Conservation (phyloP, 2,329 filamentous ascomycete genomes). For the Tothia fuscella region DNA sequence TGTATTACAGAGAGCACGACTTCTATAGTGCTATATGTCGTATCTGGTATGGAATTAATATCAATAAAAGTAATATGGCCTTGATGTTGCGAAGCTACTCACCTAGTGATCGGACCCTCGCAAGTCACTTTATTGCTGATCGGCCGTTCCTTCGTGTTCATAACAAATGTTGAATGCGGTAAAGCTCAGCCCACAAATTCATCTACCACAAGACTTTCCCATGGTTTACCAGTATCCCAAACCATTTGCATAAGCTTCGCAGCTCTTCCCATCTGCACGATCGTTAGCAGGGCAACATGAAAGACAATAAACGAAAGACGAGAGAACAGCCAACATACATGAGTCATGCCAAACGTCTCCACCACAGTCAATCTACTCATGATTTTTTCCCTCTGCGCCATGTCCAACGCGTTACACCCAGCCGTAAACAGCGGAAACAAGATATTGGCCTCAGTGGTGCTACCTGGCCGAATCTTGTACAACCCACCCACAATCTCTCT, state of each 20-base stretch:
- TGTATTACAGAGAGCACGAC: too few relatives aligned
- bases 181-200: constrained; percentile 53
- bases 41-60: too few relatives aligned
- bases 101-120: too few relatives aligned
- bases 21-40: too few relatives aligned
- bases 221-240: constrained; percentile 55
- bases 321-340: constrained; percentile 40
- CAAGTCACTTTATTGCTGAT: too few relatives aligned
- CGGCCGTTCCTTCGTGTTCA: too few relatives aligned
- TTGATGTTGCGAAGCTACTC: too few relatives aligned
- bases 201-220: constrained; percentile 54
- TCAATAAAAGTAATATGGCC: too few relatives aligned
- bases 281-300: background rate
- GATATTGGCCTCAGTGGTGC: constrained; percentile 61
- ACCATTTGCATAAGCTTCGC: constrained; percentile 54
- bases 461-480: constrained; percentile 49
- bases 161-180: too few relatives aligned
- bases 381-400: constrained; percentile 46
- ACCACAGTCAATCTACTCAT: constrained; percentile 53
- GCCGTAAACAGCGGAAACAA: constrained; percentile 77
- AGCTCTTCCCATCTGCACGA: constrained; percentile 43
- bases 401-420: constrained; percentile 56
- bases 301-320: constrained; percentile 6
- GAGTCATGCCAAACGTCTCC: constrained; percentile 64
- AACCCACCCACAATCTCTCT: constrained; percentile 51